A percentile compares a stretch with the other conserved stretches of the same genome.
Evolutionary conservation across 257 asterid species (phyloP).

Genomic region (Paraleonurus japonicus): DNA sequence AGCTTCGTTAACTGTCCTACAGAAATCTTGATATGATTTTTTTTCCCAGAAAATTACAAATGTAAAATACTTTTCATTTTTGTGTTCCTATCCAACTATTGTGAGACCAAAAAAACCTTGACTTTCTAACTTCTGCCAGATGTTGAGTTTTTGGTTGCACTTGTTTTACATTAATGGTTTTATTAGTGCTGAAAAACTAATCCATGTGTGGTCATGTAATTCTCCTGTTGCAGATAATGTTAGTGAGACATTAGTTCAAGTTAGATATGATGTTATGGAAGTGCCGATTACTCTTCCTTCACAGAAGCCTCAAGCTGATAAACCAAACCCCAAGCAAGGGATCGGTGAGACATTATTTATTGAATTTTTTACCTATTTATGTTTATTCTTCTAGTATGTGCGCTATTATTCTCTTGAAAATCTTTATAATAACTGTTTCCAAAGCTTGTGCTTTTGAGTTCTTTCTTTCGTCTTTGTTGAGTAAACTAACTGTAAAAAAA

Average conservation of each 20-base stretch:
- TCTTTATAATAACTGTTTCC: not conserved
- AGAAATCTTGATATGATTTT: not conserved
- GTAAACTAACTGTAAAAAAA: not conserved
- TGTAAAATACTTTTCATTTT: not conserved
- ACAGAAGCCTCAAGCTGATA: constrained; percentile 89
- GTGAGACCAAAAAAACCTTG: not conserved
- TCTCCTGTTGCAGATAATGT: constrained; percentile 50
- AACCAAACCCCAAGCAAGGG: constrained; percentile 98
- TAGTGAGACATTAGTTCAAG: constrained; percentile 61
- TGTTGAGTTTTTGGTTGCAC: not conserved
- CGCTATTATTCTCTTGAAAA: constrained; percentile 6
- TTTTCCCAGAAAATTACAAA: not conserved
- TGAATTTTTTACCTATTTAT: constrained; percentile 10
- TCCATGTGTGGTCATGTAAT: too few relatives aligned
- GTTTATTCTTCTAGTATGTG: not conserved
- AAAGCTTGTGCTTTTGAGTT: not conserved
- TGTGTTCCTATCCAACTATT: not conserved
- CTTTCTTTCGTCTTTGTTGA: not conserved
- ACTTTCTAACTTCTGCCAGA: not conserved
- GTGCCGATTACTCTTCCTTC: constrained; percentile 80
- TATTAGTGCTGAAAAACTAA: not conserved
- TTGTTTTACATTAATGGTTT: not conserved
- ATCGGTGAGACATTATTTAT: constrained; percentile 54
- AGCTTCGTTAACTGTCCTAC: not conserved
- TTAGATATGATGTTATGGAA: constrained; percentile 82